Percentiles rank a stretch among this genome's conserved stretches.
phyloP scores from a whole-genome alignment of 1,139 yeast genomes.

The Pichia sp. region DNA sequence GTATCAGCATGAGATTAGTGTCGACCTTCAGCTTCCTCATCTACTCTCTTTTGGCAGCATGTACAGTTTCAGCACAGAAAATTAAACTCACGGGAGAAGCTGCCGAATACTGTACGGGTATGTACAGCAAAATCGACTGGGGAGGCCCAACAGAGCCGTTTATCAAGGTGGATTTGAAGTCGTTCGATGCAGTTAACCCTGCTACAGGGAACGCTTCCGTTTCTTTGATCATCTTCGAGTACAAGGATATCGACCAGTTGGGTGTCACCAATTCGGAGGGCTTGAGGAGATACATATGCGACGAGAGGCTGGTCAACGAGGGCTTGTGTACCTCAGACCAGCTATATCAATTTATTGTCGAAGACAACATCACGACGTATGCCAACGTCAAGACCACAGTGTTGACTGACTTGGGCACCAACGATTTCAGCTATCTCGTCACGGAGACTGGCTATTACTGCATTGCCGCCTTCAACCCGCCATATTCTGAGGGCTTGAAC shows the following conservation, averaged over 20 bases:
- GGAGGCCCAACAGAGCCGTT: slow-evolving; percentile 70
- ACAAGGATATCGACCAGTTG: slow-evolving; percentile 64
- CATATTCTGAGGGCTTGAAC: slow-evolving; percentile 25
- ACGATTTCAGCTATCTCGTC: slow-evolving; percentile 60
- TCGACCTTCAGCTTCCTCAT: neutral
- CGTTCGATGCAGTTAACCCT: slow-evolving; percentile 33
- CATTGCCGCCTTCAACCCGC: slow-evolving; percentile 61
- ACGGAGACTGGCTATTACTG: slow-evolving; percentile 87
- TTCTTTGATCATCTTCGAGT: slow-evolving; percentile 76
- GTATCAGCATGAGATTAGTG: slow-evolving; percentile 4
- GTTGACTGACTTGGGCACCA: slow-evolving; percentile 55
- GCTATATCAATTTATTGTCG: slow-evolving; percentile 59
- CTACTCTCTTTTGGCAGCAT: slow-evolving; percentile 10
- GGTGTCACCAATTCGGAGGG: slow-evolving; percentile 48
- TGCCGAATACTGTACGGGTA: slow-evolving; percentile 80
- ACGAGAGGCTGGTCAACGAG: slow-evolving; percentile 57
- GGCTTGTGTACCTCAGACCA: slow-evolving; percentile 54
- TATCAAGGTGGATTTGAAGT: slow-evolving; percentile 39
- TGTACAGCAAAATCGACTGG: slow-evolving; percentile 86
- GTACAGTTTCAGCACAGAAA: slow-evolving; percentile 29
- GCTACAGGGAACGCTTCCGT: slow-evolving; percentile 41
- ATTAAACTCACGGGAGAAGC: slow-evolving; percentile 40
- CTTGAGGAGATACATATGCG: slow-evolving; percentile 63
- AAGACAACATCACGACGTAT: slow-evolving; percentile 33
- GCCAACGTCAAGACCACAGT: slow-evolving; percentile 56